Evolutionary conservation across 148 eudicot genomes (phyloP).

Genomic region (Mesembryanthemum crystallinum): DNA sequence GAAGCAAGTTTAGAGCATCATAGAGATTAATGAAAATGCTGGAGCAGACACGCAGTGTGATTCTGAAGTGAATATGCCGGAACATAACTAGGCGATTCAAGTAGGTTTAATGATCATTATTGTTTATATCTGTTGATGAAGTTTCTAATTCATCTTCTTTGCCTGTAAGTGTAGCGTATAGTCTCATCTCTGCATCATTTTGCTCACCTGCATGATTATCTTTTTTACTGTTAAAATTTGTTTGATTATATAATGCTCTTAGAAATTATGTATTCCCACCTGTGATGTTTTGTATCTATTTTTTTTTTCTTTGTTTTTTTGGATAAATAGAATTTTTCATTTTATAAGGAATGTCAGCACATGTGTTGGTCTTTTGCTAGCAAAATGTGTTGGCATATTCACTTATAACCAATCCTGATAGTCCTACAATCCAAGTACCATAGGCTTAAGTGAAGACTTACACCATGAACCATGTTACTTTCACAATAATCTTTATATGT

Average conservation of each 20-base stretch:
- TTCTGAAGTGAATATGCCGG: constrained; percentile 13
- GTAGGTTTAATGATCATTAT: constrained; percentile 27
- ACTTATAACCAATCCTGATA: too few relatives aligned
- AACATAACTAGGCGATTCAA: constrained; percentile 15
- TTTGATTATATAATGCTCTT: neutral
- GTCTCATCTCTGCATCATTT: neutral
- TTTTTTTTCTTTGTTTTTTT: neutral
- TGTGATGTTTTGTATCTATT: neutral
- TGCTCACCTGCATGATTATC: too few relatives aligned
- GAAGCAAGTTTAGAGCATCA: constrained; percentile 33
- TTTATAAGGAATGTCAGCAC: neutral
- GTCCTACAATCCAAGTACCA: too few relatives aligned
- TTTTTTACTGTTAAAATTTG: neutral
- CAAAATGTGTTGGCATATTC: too few relatives aligned
- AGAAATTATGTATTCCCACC: neutral
- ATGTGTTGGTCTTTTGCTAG: too few relatives aligned
- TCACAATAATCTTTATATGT: too few relatives aligned
- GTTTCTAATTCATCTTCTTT: neutral
- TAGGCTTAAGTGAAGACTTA: too few relatives aligned
- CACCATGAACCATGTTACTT: too few relatives aligned
- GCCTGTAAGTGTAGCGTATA: neutral
- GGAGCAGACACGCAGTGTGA: constrained; percentile 15
- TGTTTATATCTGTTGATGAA: neutral
- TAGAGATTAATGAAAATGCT: constrained; percentile 19
- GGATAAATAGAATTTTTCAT: neutral